Evolutionary conservation across 208 protist genomes (phyloP).

Genomic region (Acanthamoeba royreba): DNA sequence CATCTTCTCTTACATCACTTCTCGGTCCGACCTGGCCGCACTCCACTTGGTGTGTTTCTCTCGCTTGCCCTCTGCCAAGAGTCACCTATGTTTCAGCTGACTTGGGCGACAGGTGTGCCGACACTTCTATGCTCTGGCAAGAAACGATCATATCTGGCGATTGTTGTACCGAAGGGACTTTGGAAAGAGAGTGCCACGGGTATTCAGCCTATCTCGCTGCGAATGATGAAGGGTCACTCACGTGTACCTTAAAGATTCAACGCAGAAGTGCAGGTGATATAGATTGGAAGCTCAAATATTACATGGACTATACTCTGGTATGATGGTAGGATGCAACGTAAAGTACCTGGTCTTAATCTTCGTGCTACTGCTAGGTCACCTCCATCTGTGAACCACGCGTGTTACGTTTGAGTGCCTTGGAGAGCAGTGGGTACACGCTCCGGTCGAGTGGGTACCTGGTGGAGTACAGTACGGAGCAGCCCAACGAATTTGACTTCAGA

Average conservation of each 20-base stretch:
- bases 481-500: neutral
- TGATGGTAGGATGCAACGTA: neutral
- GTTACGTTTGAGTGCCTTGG: neutral
- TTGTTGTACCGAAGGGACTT: neutral
- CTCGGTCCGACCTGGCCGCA: neutral
- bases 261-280: neutral
- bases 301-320: neutral
- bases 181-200: neutral
- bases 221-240: neutral
- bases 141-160: neutral
- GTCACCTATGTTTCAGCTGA: neutral
- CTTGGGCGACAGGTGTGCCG: neutral
- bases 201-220: neutral
- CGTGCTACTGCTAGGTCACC: neutral
- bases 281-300: neutral
- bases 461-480: neutral
- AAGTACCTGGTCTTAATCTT: neutral
- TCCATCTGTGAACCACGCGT: neutral
- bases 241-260: neutral
- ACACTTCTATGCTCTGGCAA: neutral
- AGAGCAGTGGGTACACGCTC: neutral
- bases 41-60: neutral
- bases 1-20: neutral
- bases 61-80: neutral
- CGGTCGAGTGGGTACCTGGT: neutral